Evolutionary conservation across 169 alveolate species (phyloP).

Genomic region (Babesia microti): DNA sequence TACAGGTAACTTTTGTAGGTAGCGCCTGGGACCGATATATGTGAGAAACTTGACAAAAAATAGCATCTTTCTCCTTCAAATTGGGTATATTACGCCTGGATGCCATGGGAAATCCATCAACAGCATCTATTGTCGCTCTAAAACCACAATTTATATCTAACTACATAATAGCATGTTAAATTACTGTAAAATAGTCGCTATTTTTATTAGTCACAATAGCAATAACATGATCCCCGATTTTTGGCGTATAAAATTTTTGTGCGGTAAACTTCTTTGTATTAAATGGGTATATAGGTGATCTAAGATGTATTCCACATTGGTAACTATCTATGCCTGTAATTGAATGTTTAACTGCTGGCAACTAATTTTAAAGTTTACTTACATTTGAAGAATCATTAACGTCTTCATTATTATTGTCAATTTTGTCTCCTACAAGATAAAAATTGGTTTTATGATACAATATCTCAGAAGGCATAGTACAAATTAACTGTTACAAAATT

Average conservation of each 20-base stretch:
- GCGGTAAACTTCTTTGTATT: too few relatives aligned
- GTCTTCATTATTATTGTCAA: too few relatives aligned
- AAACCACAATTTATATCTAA: constrained; percentile 47
- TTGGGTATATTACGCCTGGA: constrained; percentile 54
- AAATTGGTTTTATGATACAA: too few relatives aligned
- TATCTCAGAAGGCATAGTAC: too few relatives aligned
- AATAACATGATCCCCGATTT: constrained; percentile 55
- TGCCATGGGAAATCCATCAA: constrained; percentile 57
- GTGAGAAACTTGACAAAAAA: constrained; percentile 44
- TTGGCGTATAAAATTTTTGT: constrained; percentile 60
- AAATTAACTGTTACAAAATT: too few relatives aligned
- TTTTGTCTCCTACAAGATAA: too few relatives aligned
- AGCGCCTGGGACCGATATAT: constrained; percentile 25
- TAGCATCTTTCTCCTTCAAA: constrained; percentile 36
- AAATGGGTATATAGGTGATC: too few relatives aligned
- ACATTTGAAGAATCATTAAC: too few relatives aligned
- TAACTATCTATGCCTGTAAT: too few relatives aligned
- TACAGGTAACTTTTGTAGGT: constrained; percentile 42
- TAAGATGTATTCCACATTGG: too few relatives aligned
- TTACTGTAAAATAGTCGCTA: constrained; percentile 44
- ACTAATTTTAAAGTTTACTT: too few relatives aligned
- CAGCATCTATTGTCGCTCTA: constrained; percentile 45
- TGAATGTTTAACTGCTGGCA: too few relatives aligned
- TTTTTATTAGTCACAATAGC: constrained; percentile 54
- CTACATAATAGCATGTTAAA: neutral